A percentile compares a stretch with the other conserved stretches of the same genome.
Conservation (phyloP, 2,329 filamentous ascomycete species). For the Trichophyton rubrum region DNA sequence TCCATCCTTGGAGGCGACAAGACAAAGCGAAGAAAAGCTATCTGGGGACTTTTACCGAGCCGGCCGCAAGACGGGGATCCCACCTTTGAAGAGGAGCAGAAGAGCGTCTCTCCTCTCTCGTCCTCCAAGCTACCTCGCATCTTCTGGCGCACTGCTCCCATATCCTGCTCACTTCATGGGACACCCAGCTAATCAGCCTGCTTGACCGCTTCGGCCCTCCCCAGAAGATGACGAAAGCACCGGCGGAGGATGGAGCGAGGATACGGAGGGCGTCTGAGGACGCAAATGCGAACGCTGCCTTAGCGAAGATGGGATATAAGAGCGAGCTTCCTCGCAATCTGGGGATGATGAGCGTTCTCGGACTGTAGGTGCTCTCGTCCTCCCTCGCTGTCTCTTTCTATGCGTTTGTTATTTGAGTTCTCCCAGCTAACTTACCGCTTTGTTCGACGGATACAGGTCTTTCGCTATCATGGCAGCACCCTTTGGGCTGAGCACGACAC, state of each 20-base stretch:
- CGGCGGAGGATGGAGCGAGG: neutral
- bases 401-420: neutral
- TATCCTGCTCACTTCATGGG: neutral
- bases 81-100: no score
- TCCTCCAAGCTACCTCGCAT: no score
- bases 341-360: slow-evolving; percentile 57
- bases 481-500: slow-evolving; percentile 54
- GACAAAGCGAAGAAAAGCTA: no score
- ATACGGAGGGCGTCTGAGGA: slow-evolving; percentile 12
- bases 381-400: neutral
- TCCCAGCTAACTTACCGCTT: neutral
- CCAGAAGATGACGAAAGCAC: neutral
- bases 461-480: slow-evolving; percentile 66
- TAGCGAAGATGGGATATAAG: slow-evolving; percentile 56
- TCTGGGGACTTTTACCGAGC: no score
- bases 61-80: no score
- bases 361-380: slow-evolving; percentile 34
- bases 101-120: no score
- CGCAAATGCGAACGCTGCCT: slow-evolving; percentile 43
- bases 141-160: neutral
- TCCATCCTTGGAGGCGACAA: no score
- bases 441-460: slow-evolving; percentile 30
- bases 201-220: neutral
- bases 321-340: slow-evolving; percentile 53
- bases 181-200: neutral